Evolutionary conservation across 441 rosid species (phyloP), one percentile per base, ranked within the genome.

Genomic region (Brassica hybrid): DNA sequence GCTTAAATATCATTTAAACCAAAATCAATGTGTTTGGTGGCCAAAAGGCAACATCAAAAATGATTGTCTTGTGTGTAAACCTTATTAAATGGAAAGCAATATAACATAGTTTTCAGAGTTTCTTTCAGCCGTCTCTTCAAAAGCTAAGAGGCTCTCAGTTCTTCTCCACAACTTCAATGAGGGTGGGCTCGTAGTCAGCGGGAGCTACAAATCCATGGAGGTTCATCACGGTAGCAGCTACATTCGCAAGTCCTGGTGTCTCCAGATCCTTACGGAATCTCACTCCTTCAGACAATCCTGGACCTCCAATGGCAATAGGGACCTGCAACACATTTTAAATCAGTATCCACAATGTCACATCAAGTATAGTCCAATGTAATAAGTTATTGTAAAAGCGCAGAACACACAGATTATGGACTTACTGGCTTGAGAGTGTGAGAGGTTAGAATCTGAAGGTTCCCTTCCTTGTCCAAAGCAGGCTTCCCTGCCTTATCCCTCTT

Each of bases 341-440:
- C 9, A 48, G 2, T 48, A 48, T n/a, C 56, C 56, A 48, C 17
- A 48, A 48, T n/a, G 56, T 13, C 16, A 45, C 71, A 77, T 61
- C 16, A 77, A 32, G 23, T 30, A 32, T 7, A 32, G 14, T 8
- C 7, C 11, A 21, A 56, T 57, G 43, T 45, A 6, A 7, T 45
- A 78, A 1, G 30, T 54, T 66, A 1, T 4, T 52, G 56, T 65
- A 18, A 60, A 5, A 50, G 10, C 30, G 16, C 21, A 62, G 32
- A 10, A 2, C n/a, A 41, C 57, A 48, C 2, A 32, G 23, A 21
- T 21, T 68, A 19, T 58, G 1, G 36, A 85, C 96, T 93, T 87
- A 95, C 98, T 1, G 99, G 98, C 72, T 88, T 74, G 66, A 92
- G 95, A 61, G 99, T 95, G 85, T 95, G 99, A 52, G 99, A 93